Evolutionary conservation across 306 rosid species (phyloP), one percentile per base, ranked within the genome.

Genomic region (Fragaria iinumae): DNA sequence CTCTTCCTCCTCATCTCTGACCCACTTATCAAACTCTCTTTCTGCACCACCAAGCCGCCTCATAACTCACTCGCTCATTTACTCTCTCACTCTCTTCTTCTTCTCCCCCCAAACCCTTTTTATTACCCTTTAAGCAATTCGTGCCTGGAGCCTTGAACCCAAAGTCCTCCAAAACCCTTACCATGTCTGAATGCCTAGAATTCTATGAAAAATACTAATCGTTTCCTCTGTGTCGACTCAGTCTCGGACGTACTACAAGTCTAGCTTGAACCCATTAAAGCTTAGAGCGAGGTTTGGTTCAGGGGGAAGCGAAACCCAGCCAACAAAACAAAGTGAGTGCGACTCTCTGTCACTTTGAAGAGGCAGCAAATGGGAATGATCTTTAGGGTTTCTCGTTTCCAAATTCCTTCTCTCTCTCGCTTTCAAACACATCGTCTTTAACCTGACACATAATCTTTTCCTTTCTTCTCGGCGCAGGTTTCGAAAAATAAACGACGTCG

Each of bases 21-120:
- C 70, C 70, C 70, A 38, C 48, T 47, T 18, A 65, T 65, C 70
- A 65, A 36, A 11, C 63, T 60, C 47, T 32, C 68, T 64, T n/a
- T 64, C n/a, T 36, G 43, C 44, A 64, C 44, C 45, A 63, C 36
- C 36, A 32, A 65, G 70, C 70, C 48, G 70, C 70, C 70, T 65
- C 70, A 38, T 38, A 36, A 65, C 70, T 65, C 47, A 6, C 45
- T 64, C 69, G 0, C 38, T 23, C 38, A 65, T 48, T 65, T 27
- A 6, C 25, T 64, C 69, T 0, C 38, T 23, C 38, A 39, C 62
- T 55, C 62, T 25, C 32, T 29, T 0, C 39, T 60, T 27, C 18
- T 29, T 60, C 18, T 56, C 27, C 4, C 64, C 4, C 1, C 32
- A 57, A 13, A 48, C 29, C n/a, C 41, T 63, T 63, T 63, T 25